Evolutionary conservation across 495 filamentous ascomycete species (phyloP).

Genomic region (Penicillium pulvis): DNA sequence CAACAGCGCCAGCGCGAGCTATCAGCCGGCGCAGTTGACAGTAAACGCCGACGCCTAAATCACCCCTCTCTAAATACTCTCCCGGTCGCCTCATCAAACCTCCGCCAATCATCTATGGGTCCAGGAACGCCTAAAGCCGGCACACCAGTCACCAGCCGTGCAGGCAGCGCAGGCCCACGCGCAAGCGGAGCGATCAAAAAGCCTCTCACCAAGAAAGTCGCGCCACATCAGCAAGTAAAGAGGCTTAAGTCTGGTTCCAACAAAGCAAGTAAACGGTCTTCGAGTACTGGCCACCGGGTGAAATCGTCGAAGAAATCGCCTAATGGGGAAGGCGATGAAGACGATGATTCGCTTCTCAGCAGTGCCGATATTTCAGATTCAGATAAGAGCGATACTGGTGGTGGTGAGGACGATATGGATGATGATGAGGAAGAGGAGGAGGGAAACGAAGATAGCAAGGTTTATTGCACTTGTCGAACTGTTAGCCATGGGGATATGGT

Average conservation of each 20-base stretch:
- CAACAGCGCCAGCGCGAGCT: slow-evolving; percentile 71
- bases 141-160: slow-evolving; percentile 62
- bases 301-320: slow-evolving; percentile 60
- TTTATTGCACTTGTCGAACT: slow-evolving; percentile 91
- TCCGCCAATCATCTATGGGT: slow-evolving; percentile 80
- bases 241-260: slow-evolving; percentile 52
- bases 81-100: slow-evolving; percentile 68
- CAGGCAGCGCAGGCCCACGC: slow-evolving; percentile 73
- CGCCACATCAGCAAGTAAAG: slow-evolving; percentile 64
- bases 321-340: slow-evolving; percentile 64
- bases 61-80: slow-evolving; percentile 63
- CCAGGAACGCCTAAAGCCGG: slow-evolving; percentile 84
- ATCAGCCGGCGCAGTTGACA: slow-evolving; percentile 71
- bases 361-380: slow-evolving; percentile 54
- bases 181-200: slow-evolving; percentile 46
- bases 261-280: slow-evolving; percentile 57
- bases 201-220: slow-evolving; percentile 63
- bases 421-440: slow-evolving; percentile 78
- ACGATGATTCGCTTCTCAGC: slow-evolving; percentile 61
- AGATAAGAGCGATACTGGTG: slow-evolving; percentile 41
- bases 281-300: slow-evolving; percentile 41
- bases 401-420: slow-evolving; percentile 59
- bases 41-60: slow-evolving; percentile 73
- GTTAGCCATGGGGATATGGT: slow-evolving; percentile 98
- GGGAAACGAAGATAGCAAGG: slow-evolving; percentile 81